Evolutionary conservation across 169 alveolate species (phyloP), one percentile per base, ranked within the genome.

Genomic region (Haemoproteus tartakovskyi): DNA sequence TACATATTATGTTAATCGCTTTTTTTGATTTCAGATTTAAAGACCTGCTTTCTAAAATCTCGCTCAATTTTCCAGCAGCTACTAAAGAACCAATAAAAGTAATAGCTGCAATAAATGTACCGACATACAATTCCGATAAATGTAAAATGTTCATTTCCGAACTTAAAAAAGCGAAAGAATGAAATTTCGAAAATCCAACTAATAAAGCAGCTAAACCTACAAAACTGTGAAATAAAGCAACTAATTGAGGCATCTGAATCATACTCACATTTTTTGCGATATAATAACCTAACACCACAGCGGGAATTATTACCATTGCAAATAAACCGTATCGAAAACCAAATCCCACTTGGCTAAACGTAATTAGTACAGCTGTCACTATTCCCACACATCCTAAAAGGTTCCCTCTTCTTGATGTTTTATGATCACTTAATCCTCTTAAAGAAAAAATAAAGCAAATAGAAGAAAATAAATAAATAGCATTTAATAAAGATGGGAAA

Each of bases 141-240:
- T 88, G 94, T n/a, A 87, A 62, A 22, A 59, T 43, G 26, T 60
- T 64, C 79, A 50, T 33, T 78, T 36, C 81, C 50, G 24, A 54
- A 27, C 29, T 57, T 38, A 52, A 67, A 33, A 50, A 86, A 79
- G 41, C 79, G 79, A 24, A 74, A 40, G 89, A 81, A 79, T 74
- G 84, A 52, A 60, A 79, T 54, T 89, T 83, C 37, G 93, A 89
- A 59, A 87, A 74, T 38, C 96, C 90, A 5, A 95, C 95, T 52
- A 94, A 43, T 37, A 93, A 91, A 18, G 99, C 99, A 26, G 99
- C 98, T 43, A 96, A 78, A 21, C 99, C 99, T 51, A 96, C 99
- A 52, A 94, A 92, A 56, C 96, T 83, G 70, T 96, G 99, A 90
- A 96, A 94, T 40, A 93, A 89, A 12, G 99, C 99, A 56, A 96